Evolutionary conservation across 2,329 filamentous ascomycete genomes (phyloP).

Genomic region (Laburnicola sp.): DNA sequence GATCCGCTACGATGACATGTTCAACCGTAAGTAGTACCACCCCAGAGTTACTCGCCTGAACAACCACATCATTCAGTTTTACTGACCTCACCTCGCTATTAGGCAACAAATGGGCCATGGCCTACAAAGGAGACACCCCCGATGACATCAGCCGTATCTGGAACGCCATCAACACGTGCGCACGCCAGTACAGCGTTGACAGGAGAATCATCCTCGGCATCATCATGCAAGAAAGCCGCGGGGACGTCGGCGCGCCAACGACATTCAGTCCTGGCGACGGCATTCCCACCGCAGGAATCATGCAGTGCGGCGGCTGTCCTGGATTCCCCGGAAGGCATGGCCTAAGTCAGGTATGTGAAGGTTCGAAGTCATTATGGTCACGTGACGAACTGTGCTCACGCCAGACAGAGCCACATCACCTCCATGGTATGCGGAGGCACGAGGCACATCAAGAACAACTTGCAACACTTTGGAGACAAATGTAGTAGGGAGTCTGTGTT

Average conservation of each 20-base stretch:
- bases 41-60: not conserved
- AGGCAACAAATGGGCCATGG: slow-evolving; percentile 14
- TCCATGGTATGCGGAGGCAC: slow-evolving; percentile 13
- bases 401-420: slow-evolving; percentile 8
- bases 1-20: slow-evolving; percentile 15
- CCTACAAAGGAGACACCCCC: slow-evolving; percentile 7
- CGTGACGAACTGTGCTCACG: not conserved
- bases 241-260: slow-evolving; percentile 17
- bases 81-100: not conserved
- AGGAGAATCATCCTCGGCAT: slow-evolving; percentile 19
- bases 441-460: slow-evolving; percentile 17
- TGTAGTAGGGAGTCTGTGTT: slow-evolving; percentile 11
- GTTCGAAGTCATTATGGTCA: no score
- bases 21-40: not conserved
- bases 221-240: slow-evolving; percentile 22
- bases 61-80: not conserved
- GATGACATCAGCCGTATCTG: slow-evolving; percentile 13
- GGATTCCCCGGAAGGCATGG: slow-evolving; percentile 14
- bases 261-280: slow-evolving; percentile 10
- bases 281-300: slow-evolving; percentile 12
- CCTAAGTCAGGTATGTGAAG: slow-evolving; percentile 13
- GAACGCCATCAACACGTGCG: slow-evolving; percentile 11
- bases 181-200: slow-evolving; percentile 12
- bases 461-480: slow-evolving; percentile 10
- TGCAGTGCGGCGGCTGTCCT: slow-evolving; percentile 16